Conservation (phyloP, 495 filamentous ascomycete genomes). For the Hypoxylon intermedium region DNA sequence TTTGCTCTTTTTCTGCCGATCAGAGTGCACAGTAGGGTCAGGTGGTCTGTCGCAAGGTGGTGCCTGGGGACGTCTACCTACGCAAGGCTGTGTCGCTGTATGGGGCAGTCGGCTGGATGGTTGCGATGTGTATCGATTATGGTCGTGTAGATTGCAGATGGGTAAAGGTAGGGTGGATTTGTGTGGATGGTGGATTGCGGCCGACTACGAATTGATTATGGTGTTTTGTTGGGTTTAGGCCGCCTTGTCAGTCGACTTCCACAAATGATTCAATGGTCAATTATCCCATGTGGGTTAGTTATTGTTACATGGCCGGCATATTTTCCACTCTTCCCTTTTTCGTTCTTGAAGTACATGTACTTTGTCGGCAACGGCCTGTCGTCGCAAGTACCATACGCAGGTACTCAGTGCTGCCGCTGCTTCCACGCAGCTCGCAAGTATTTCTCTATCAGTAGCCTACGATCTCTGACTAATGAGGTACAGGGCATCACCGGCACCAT, state of each 20-base stretch:
- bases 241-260: constrained; percentile 15
- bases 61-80: constrained; percentile 15
- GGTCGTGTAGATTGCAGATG: constrained; percentile 8
- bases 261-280: constrained; percentile 23
- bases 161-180: constrained; percentile 6
- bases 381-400: background rate
- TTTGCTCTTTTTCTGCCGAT: constrained; percentile 14
- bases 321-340: constrained; percentile 14
- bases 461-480: constrained; percentile 3
- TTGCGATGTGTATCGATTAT: constrained; percentile 28
- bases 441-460: background rate
- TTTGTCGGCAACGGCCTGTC: background rate
- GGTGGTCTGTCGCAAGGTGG: constrained; percentile 24
- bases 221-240: constrained; percentile 29
- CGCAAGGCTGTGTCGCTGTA: constrained; percentile 14
- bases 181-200: constrained; percentile 19
- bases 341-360: background rate
- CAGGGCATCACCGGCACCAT: constrained; percentile 4
- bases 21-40: constrained; percentile 9
- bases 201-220: constrained; percentile 13
- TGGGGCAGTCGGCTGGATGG: constrained; percentile 3
- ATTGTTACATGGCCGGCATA: constrained; percentile 33
- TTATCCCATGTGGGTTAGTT: constrained; percentile 29
- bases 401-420: background rate
- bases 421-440: background rate